phyloP scores from a whole-genome alignment of 495 filamentous ascomycete species.

The Haplographium delicatum region DNA sequence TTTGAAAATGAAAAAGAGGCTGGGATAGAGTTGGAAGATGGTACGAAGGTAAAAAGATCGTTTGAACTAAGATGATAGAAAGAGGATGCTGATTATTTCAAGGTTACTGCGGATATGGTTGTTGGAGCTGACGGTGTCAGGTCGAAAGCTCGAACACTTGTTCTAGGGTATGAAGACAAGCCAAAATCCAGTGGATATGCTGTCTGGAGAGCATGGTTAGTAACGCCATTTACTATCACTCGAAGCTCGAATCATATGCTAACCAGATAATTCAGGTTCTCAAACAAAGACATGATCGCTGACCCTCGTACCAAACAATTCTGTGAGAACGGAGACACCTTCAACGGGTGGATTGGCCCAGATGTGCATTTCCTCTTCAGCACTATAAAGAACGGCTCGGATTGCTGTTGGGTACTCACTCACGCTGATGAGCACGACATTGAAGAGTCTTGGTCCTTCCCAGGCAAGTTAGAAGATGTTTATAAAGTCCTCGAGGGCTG shows the following conservation, averaged over 20 bases:
- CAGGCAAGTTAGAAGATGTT: conserved; percentile 56
- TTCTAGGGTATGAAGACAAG: conserved; percentile 56
- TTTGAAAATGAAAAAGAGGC: conserved; percentile 49
- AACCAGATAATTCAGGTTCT: no score
- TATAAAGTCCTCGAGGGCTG: conserved; percentile 55
- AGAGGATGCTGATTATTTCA: conserved; percentile 1
- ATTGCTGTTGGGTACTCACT: conserved; percentile 68
- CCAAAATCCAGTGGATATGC: conserved; percentile 56
- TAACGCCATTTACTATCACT: no score
- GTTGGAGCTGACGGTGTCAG: conserved; percentile 59
- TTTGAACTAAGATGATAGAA: conserved; percentile 41
- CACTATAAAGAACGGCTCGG: conserved; percentile 55
- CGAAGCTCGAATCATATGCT: no score
- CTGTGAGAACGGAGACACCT: conserved; percentile 24
- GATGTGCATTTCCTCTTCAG: conserved; percentile 61
- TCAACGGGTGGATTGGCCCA: conserved; percentile 56
- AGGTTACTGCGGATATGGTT: conserved; percentile 48
- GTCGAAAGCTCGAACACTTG: conserved; percentile 51
- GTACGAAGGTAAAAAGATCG: conserved; percentile 45
- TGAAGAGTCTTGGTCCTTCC: conserved; percentile 62
- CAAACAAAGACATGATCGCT: conserved; percentile 57
- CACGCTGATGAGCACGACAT: conserved; percentile 53
- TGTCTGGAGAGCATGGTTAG: conserved; percentile 53
- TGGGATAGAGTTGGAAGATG: conserved; percentile 50
- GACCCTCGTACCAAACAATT: conserved; percentile 34